Evolutionary conservation across 345 rosid species (phyloP).

Genomic region (Salix caprea): DNA sequence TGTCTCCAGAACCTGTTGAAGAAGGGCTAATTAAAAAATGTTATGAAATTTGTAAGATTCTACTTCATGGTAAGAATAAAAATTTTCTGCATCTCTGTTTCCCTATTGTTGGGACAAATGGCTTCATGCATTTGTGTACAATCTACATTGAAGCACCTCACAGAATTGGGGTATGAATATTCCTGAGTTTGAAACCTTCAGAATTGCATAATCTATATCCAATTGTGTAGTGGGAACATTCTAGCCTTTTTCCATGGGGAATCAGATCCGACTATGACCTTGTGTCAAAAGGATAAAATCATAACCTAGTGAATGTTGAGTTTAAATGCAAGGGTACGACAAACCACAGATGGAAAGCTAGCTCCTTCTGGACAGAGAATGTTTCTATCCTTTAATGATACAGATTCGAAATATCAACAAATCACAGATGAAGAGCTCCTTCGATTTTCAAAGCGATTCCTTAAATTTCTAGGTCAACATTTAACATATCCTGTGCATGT

Average conservation of each 20-base stretch:
- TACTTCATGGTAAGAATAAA: neutral
- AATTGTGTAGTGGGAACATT: neutral
- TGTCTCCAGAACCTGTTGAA: constrained; percentile 23
- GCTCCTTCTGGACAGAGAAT: neutral
- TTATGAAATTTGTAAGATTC: neutral
- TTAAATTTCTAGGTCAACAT: neutral
- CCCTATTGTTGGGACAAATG: neutral
- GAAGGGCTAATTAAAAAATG: constrained; percentile 2
- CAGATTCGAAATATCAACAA: neutral
- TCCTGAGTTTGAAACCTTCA: neutral
- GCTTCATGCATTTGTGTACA: neutral
- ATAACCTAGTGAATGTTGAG: neutral
- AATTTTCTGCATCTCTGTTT: neutral
- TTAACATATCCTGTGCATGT: neutral
- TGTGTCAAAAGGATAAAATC: neutral
- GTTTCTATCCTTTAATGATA: neutral
- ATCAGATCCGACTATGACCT: neutral
- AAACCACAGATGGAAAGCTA: neutral
- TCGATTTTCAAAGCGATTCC: neutral
- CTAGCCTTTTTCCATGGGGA: neutral
- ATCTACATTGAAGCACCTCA: neutral
- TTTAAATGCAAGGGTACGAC: neutral
- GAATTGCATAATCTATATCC: neutral
- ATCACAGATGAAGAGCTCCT: constrained; percentile 1
- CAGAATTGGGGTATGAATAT: neutral